Percentiles rank a stretch among this genome's conserved stretches.
These are phyloP conservation scores for Mucor piriformis DNA, from an alignment of 371 early-diverging fungal genomes.

Conservation along the genomic window DNA sequence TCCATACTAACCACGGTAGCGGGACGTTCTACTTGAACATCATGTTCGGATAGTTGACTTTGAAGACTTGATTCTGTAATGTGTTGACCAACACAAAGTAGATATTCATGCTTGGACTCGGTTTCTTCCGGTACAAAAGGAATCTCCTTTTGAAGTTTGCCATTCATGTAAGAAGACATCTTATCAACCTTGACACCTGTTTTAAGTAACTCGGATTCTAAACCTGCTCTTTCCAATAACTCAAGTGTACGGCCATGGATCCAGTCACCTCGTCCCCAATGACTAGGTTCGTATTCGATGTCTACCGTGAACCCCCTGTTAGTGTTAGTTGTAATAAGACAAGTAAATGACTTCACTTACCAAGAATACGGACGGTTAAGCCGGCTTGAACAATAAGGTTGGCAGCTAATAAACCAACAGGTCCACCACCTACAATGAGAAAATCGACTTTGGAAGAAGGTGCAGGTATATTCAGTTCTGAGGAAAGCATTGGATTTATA, in stretches of 20 bases:
- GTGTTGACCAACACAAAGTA: conserved; percentile 52
- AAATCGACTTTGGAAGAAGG: conserved; percentile 38
- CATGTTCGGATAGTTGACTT: conserved; percentile 28
- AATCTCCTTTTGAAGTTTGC: conserved; percentile 31
- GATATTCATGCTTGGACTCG: conserved; percentile 48
- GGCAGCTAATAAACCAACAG: conserved; percentile 49
- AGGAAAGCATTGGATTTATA: conserved; percentile 16
- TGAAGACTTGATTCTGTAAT: conserved; percentile 49
- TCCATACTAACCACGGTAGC: conserved; percentile 36
- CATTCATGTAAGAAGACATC: conserved; percentile 42
- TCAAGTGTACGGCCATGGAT: conserved; percentile 51
- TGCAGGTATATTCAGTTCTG: conserved; percentile 22
- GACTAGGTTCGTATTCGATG: conserved; percentile 48
- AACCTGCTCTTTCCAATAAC: conserved; percentile 37
- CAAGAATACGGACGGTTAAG: conserved; percentile 39
- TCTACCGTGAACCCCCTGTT: conserved; percentile 13
- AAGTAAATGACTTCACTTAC: conserved; percentile 23
- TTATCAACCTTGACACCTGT: conserved; percentile 50
- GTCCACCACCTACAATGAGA: conserved; percentile 52
- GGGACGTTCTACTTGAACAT: conserved; percentile 49
- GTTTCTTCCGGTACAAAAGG: conserved; percentile 50
- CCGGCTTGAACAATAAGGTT: conserved; percentile 44
- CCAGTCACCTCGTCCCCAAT: conserved; percentile 57
- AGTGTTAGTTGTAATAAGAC: neutral
- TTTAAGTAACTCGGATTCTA: conserved; percentile 35